phyloP scores from a whole-genome alignment of 2,329 filamentous ascomycete species.

The Claviceps maximensis region DNA sequence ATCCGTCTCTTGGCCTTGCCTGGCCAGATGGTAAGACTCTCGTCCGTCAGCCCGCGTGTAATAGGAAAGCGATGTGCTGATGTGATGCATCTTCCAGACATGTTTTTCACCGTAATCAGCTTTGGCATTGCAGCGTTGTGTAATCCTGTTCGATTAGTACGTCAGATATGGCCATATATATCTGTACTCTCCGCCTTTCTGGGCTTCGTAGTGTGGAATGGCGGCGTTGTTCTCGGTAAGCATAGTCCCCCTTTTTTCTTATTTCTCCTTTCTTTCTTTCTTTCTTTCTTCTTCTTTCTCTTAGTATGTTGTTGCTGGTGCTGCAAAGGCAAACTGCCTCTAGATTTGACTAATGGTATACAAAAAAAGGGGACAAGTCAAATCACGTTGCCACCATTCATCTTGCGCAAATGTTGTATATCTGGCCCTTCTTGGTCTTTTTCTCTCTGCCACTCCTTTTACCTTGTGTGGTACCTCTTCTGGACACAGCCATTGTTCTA shows the following conservation, averaged over 20 bases:
- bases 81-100: conserved; percentile 26
- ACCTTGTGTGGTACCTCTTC: conserved; percentile 30
- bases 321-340: no score
- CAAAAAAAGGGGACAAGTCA: conserved; percentile 64
- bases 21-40: conserved; percentile 34
- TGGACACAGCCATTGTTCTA: conserved; percentile 9
- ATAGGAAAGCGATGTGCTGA: neutral
- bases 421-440: conserved; percentile 81
- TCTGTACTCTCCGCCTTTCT: conserved; percentile 54
- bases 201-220: conserved; percentile 73
- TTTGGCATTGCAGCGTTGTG: conserved; percentile 43
- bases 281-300: no score
- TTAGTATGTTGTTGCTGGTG: no score
- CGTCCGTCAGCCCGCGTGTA: rapidly evolving
- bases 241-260: neutral
- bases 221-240: conserved; percentile 76
- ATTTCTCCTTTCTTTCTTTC: no score
- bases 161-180: conserved; percentile 45
- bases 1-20: conserved; percentile 33
- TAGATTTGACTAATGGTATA: no score
- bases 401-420: conserved; percentile 83
- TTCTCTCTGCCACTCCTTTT: conserved; percentile 73
- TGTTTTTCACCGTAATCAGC: conserved; percentile 46
- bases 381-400: conserved; percentile 88
- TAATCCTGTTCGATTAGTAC: conserved; percentile 33